Base-by-base conservation (phyloP, 192 early-diverging fungal species). In the Neocallimastix lanati region DNA sequence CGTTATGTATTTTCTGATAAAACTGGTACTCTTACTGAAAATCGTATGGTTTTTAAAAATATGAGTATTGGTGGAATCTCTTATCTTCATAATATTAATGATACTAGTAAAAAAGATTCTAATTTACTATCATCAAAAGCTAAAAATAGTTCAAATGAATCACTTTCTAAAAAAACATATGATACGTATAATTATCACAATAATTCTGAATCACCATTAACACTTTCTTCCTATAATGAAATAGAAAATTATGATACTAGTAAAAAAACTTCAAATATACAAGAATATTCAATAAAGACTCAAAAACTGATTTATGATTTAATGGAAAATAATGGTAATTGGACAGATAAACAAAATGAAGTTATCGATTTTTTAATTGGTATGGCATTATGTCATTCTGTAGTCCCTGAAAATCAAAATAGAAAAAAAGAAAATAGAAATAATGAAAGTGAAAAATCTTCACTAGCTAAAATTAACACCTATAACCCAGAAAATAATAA, bases 1-100 rank as follows among this genome's bases (percentile, higher is more conserved):
- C 90, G 92, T 78, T 95, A 95, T 80, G 86, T 97, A 14, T 97
- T 97, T 78, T 92, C 92, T 29, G 94, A 96, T 86, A 96, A 96
- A 84, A 96, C 94, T 12, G 94, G 94, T 33, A 96, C 94, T 14
- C 85, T 96, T 30, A 96, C 94, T 0, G 92, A 94, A 78, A 96
- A 95, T 83, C 86, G 93, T 15, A 94, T 95, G 93, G 86, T 93
- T 76, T 91, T 95, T 80, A 81, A 82, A 29, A 81, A 86, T 16
- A 79, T 88, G 28, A 83, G 80, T 80, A 80, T 85, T 29, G 81
- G 50, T 76, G 86, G 86, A 7, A 77, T 80, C 33, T 82, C 82
- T 5, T 84, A 76, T 29, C 82, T 77, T 28, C 81, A 78, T 29
- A 25, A 67, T n/a, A 1, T 14, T 1, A 14, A n/a, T n/a, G n/a